Conservation (phyloP, 352 stramenopile genomes). For the Globisporangium barbulae region DNA sequence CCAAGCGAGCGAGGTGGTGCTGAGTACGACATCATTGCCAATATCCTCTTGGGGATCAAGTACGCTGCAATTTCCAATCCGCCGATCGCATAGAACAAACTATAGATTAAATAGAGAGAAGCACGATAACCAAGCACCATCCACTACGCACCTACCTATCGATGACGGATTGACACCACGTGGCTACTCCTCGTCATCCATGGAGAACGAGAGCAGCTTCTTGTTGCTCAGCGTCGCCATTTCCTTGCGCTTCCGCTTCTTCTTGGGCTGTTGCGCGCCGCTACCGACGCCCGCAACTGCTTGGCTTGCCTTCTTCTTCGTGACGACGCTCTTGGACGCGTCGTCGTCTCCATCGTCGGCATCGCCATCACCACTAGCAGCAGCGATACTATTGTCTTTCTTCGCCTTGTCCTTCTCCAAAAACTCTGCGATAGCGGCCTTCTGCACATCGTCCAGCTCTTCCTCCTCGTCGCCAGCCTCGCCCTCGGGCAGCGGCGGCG, state of each 20-base stretch:
- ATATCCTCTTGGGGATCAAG: too few relatives aligned
- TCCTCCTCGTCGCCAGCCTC: constrained; percentile 54
- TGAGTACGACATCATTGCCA: not conserved
- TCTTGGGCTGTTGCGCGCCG: constrained; percentile 13
- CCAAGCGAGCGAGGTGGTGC: constrained; percentile 24
- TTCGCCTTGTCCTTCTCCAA: constrained; percentile 51
- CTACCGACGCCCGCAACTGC: constrained; percentile 26
- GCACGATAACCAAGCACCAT: not conserved
- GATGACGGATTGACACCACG: not conserved
- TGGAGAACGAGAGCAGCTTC: constrained; percentile 80
- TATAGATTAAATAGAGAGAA: constrained; percentile 12
- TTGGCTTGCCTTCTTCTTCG: constrained; percentile 36
- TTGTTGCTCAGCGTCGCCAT: constrained; percentile 57
- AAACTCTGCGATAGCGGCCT: constrained; percentile 71
- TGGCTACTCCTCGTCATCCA: constrained; percentile 57
- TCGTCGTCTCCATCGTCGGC: constrained; percentile 23
- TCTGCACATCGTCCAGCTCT: constrained; percentile 78
- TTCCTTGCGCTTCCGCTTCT: constrained; percentile 68
- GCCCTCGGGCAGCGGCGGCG: constrained; percentile 29
- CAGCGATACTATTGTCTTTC: constrained; percentile 24
- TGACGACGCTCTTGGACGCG: not conserved
- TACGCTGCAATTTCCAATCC: not conserved
- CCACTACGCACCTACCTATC: not conserved
- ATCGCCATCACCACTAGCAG: constrained; percentile 13
- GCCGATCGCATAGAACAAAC: not conserved